Evolutionary conservation across 352 stramenopile species (phyloP), one percentile per base, ranked within the genome.

Genomic region (Phytophthora megakarya): DNA sequence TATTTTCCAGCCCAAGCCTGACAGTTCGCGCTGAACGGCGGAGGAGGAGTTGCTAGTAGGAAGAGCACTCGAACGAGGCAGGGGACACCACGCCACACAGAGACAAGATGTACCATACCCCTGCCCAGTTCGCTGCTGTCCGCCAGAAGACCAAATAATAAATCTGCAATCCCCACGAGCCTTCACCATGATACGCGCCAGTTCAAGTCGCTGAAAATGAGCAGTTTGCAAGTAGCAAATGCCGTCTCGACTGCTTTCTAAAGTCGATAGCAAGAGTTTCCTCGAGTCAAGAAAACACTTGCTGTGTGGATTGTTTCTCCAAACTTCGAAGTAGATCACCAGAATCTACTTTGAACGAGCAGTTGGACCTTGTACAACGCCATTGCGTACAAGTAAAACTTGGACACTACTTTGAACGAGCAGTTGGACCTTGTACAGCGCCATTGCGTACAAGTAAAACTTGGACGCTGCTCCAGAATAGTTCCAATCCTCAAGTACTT

Each of bases 1-100:
- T 61, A 84, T 90, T 42, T 81, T 90, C 68, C 70, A 89, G 56
- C 77, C 77, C 8, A 67, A 60, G 28, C 43, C 57, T 18, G 33
- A 68, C 23, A 59, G 26, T 25, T 57, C 39, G 25, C 32, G 55
- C 35, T 88, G 58, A 76, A 47, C 35, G n/a, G 33, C 10, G 4
- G 8, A 11, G 35, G 40, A 30, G n/a, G n/a, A n/a, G n/a, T n/a
- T 51, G 47, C 3, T 49, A 38, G 28, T 35, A 48, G 28, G 49
- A 59, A 32, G 16, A 61, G 26, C 40, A 26, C 26, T 35, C 35
- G 21, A 69, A 32, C 40, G 61, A 52, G 61, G 48, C 8, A 35
- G 35, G 37, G 50, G 26, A 40, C 54, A 38, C 40, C 33, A 46
- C 40, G 49, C 59, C 43, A 56, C 43, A 19, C 52, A 60, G 52